These are phyloP conservation scores for Nevesoporus exiguus DNA, from an alignment of 768 basidiomycete species.

Conservation along the genomic window DNA sequence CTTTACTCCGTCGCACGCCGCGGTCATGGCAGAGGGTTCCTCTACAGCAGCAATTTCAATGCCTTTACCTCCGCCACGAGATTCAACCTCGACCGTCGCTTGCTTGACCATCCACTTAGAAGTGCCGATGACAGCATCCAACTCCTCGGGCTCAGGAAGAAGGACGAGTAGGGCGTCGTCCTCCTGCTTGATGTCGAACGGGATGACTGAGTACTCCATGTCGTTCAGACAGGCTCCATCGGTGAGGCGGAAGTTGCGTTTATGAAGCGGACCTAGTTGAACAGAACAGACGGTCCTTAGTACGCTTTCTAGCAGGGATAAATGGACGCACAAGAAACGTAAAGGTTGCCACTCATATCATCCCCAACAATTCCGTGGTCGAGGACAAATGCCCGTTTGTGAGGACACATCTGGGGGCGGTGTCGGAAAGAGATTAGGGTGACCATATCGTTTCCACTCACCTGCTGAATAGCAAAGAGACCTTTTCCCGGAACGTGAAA, in stretches of 20 bases:
- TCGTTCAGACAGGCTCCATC: constrained; percentile 60
- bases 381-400: constrained; percentile 64
- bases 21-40: background rate
- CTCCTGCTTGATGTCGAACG: constrained; percentile 55
- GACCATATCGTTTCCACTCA: constrained; percentile 28
- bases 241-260: constrained; percentile 57
- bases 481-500: constrained; percentile 59
- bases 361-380: constrained; percentile 70
- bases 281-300: background rate
- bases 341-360: constrained; percentile 50
- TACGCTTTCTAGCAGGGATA: background rate
- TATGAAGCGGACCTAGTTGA: constrained; percentile 56
- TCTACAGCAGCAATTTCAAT: constrained; percentile 37
- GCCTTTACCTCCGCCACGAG: constrained; percentile 24
- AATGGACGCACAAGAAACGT: constrained; percentile 42
- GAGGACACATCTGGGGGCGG: constrained; percentile 39
- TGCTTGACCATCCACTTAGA: constrained; percentile 61
- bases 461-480: constrained; percentile 67
- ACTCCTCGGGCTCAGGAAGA: constrained; percentile 47
- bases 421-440: background rate
- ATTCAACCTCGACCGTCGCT: constrained; percentile 41
- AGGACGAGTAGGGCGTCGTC: constrained; percentile 45
- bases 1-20: background rate
- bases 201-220: constrained; percentile 52
- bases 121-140: constrained; percentile 62